Conservation (phyloP, 2,329 filamentous ascomycete genomes). For the Chaetomium sp. region DNA sequence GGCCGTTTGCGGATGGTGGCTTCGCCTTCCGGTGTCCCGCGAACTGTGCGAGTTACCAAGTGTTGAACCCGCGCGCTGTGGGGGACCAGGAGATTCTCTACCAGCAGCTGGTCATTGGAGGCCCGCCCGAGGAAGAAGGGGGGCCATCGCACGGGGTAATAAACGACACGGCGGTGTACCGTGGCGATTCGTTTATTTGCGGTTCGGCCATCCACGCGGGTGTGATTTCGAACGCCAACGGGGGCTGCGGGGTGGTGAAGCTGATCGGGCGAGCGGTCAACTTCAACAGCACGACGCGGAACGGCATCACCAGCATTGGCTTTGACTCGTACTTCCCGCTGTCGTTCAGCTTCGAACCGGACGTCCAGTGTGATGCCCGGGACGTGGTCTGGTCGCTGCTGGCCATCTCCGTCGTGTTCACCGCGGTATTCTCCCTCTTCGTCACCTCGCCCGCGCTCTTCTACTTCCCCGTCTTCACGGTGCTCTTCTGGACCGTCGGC, state of each 20-base stretch:
- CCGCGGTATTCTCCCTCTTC: constrained; percentile 71
- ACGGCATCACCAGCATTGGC: constrained; percentile 68
- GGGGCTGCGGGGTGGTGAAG: constrained; percentile 67
- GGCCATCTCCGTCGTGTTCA: constrained; percentile 73
- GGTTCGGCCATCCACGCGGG: constrained; percentile 72
- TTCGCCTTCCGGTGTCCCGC: constrained; percentile 71
- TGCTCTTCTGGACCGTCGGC: constrained; percentile 83
- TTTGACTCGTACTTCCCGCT: constrained; percentile 90
- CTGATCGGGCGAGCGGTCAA: constrained; percentile 57
- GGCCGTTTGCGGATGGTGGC: constrained; percentile 64
- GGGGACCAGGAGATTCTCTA: constrained; percentile 63
- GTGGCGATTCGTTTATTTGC: constrained; percentile 78
- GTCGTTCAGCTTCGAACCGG: constrained; percentile 68
- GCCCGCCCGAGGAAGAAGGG: constrained; percentile 40
- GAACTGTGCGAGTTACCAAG: constrained; percentile 58
- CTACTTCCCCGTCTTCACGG: constrained; percentile 76
- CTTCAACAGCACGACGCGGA: constrained; percentile 56
- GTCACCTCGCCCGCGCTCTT: constrained; percentile 73
- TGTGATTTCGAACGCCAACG: constrained; percentile 58
- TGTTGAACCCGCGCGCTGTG: constrained; percentile 68
- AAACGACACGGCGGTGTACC: constrained; percentile 56
- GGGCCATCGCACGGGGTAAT: not conserved
- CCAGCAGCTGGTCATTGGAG: constrained; percentile 60
- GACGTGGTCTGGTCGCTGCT: constrained; percentile 83
- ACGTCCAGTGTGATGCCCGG: constrained; percentile 59